Evolutionary conservation across 2,329 filamentous ascomycete genomes (phyloP), one percentile per base, ranked within the genome.

Genomic region (Fusarium hostae): DNA sequence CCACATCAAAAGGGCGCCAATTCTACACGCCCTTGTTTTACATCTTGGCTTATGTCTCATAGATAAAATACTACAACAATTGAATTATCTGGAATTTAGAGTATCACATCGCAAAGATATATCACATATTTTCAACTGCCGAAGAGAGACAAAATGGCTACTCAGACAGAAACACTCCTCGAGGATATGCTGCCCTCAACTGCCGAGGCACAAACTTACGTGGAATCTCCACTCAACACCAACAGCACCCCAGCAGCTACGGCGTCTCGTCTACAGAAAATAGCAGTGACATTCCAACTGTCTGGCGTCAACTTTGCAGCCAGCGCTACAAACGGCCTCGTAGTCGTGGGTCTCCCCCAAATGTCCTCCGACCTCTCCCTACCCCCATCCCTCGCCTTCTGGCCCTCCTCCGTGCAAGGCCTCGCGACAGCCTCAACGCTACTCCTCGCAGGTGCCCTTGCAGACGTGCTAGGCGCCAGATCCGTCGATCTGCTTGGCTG

Each of bases 271-370:
- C 39, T 78, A 0, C 69, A 65, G n/a, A 73, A 76, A 28, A 44
- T 68, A 4, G 66, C 66, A 1, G 68, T 75, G 18, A 75, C 72
- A 9, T 65, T 76, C 40, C 73, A 73, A n/a, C 62, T 77, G 4
- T 72, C 70, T 0, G 76, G 76, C 10, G 70, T 77, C 10, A 77
- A 76, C 26, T 75, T 78, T 44, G 63, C 73, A 9, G 63, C 68
- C 12, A 76, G 76, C 48, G 61, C 72, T 34, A 59, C 70, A 37
- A 76, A 76, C 18, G 76, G 76, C 5, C 56, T 84, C 4, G 75
- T 84, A 22, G 75, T 83, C 5, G 79, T 84, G 30, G 79, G 78
- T 24, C 77, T 86, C 1, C 82, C 84, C 8, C 74, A 76, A 15
- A 84, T 86, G 62, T 80, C 82, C 3, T 60, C 70, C 18, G 81